These are phyloP conservation scores for Xerocomus potaroensis DNA, from an alignment of 768 basidiomycete species.

Conservation along the genomic window DNA sequence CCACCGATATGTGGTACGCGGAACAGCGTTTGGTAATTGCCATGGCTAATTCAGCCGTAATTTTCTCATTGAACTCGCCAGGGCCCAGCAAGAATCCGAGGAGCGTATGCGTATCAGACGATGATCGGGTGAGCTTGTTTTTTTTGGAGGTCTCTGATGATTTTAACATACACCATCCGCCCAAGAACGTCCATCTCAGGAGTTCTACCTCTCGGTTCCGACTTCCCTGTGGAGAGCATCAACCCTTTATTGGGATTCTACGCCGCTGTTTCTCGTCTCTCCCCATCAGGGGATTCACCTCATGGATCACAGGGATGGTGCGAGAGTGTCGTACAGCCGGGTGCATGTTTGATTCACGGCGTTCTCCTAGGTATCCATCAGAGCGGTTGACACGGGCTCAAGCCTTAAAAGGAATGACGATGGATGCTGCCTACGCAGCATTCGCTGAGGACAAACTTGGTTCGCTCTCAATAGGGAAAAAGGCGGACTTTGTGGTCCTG, in stretches of 20 bases:
- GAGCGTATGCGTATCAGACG: slow-evolving; percentile 87
- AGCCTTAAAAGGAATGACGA: slow-evolving; percentile 87
- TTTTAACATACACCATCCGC: not conserved
- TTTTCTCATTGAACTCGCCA: slow-evolving; percentile 23
- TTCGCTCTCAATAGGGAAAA: slow-evolving; percentile 70
- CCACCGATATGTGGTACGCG: slow-evolving; percentile 91
- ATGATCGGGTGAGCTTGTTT: slow-evolving; percentile 55
- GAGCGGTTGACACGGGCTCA: slow-evolving; percentile 76
- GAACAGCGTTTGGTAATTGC: slow-evolving; percentile 63
- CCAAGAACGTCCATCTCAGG: slow-evolving; percentile 48
- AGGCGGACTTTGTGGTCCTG: slow-evolving; percentile 84
- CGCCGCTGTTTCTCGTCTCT: slow-evolving; percentile 76
- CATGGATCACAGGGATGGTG: slow-evolving; percentile 84
- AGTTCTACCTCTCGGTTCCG: slow-evolving; percentile 79
- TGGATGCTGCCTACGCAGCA: slow-evolving; percentile 84
- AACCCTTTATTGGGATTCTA: slow-evolving; percentile 90
- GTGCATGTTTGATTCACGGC: not conserved
- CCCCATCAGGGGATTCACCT: slow-evolving; percentile 68
- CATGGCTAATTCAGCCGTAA: slow-evolving; percentile 1
- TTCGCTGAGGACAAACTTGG: slow-evolving; percentile 72
- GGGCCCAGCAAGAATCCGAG: slow-evolving; percentile 79
- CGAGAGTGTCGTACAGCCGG: slow-evolving; percentile 10
- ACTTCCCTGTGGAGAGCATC: slow-evolving; percentile 91
- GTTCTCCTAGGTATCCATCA: slow-evolving; percentile 60
- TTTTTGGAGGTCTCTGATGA: not conserved